phyloP scores from a whole-genome alignment of 176 grass and related monocot species.

The Avena eriantha region DNA sequence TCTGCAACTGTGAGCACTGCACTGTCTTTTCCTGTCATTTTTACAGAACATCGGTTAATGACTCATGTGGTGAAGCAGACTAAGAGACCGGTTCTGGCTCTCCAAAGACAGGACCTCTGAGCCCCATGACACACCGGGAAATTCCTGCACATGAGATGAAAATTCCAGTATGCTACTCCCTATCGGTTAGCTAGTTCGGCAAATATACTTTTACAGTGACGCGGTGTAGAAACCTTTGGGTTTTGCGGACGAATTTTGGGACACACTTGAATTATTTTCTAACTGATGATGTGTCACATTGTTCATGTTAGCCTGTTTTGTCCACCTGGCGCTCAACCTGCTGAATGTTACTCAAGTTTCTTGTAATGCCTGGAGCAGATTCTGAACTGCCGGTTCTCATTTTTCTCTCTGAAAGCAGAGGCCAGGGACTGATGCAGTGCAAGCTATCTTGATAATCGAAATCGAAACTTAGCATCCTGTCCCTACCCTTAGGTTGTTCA shows the following conservation, averaged over 20 bases:
- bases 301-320: constrained; percentile 1
- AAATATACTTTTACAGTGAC: constrained; percentile 25
- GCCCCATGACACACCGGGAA: constrained; percentile 30
- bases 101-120: neutral
- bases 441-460: no score
- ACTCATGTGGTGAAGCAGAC: constrained; percentile 12
- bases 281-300: neutral
- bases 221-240: constrained; percentile 13
- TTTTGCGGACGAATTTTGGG: constrained; percentile 41
- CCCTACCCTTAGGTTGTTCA: no score
- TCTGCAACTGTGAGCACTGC: constrained; percentile 32
- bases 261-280: neutral
- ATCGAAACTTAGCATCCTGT: no score
- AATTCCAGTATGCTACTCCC: constrained; percentile 11
- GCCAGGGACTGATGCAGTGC: no score
- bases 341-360: neutral
- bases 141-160: constrained; percentile 20
- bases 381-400: no score
- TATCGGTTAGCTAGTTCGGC: constrained; percentile 19
- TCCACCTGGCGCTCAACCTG: neutral
- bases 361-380: no score
- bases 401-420: no score
- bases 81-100: neutral
- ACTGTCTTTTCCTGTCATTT: constrained; percentile 54
- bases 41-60: constrained; percentile 79